phyloP scores from a whole-genome alignment of 2,329 filamentous ascomycete genomes.

The Apiospora rasikravindrae region DNA sequence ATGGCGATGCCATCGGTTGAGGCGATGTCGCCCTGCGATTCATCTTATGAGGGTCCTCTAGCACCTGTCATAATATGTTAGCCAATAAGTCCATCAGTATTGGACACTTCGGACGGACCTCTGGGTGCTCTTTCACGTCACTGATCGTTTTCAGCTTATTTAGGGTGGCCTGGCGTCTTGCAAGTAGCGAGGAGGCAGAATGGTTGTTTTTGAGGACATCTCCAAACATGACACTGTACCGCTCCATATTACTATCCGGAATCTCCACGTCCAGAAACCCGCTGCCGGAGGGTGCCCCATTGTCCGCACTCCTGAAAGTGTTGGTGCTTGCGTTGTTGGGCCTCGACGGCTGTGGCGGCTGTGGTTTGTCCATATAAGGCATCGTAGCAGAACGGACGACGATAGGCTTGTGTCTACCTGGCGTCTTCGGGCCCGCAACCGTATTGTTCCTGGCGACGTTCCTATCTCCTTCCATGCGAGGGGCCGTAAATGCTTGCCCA shows the following conservation, averaged over 20 bases:
- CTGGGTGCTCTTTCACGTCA: neutral
- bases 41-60: neutral
- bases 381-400: conserved; percentile 45
- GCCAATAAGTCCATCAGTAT: neutral
- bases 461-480: conserved; percentile 17
- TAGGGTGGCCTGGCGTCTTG: conserved; percentile 63
- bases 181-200: conserved; percentile 51
- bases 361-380: conserved; percentile 34
- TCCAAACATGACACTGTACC: conserved; percentile 94
- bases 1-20: conserved; percentile 49
- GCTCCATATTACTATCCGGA: conserved; percentile 78
- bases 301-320: conserved; percentile 15
- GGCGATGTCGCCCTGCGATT: conserved; percentile 56
- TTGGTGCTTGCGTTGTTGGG: conserved; percentile 22
- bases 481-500: conserved; percentile 27
- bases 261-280: conserved; percentile 76
- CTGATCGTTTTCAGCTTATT: conserved; percentile 51
- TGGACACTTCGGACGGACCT: neutral
- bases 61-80: neutral
- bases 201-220: conserved; percentile 63
- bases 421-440: conserved; percentile 34
- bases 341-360: conserved; percentile 23
- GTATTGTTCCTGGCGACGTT: conserved; percentile 43
- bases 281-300: conserved; percentile 27
- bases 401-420: conserved; percentile 44